These are phyloP conservation scores for Tolypocladium ophioglossoides DNA, from an alignment of 2,329 filamentous ascomycete species.

Conservation along the genomic window DNA sequence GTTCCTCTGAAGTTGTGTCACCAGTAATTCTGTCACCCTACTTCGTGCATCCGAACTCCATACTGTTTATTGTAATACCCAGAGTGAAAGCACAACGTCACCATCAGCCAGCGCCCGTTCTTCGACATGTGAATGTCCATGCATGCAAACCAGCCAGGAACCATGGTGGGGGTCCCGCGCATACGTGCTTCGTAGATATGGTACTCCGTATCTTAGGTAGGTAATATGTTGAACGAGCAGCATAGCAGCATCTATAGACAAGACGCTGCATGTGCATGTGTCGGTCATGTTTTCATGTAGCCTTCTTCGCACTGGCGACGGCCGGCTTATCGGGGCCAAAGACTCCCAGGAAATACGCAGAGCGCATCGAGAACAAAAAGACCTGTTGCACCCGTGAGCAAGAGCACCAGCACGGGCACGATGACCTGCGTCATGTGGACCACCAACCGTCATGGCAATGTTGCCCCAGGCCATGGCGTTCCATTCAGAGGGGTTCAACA, in stretches of 20 bases:
- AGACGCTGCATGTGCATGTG: not conserved
- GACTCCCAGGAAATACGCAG: slow-evolving; percentile 45
- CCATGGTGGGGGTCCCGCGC: no score
- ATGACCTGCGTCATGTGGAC: not conserved
- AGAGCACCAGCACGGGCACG: not conserved
- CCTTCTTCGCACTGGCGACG: slow-evolving; percentile 14
- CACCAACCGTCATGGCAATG: slow-evolving; percentile 50
- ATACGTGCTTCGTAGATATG: not conserved
- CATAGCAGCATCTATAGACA: not conserved
- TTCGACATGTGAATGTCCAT: not conserved
- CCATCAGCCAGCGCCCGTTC: not conserved
- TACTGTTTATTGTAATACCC: no score
- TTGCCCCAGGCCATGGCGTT: slow-evolving; percentile 67
- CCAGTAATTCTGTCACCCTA: no score
- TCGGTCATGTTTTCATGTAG: slow-evolving; percentile 5
- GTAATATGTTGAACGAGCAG: not conserved
- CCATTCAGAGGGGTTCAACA: slow-evolving; percentile 47
- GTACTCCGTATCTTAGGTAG: not conserved
- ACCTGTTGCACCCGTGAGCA: slow-evolving; percentile 19
- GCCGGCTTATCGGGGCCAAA: slow-evolving; percentile 39
- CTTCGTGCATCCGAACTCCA: no score
- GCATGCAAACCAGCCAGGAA: not conserved
- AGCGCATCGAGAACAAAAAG: slow-evolving; percentile 45
- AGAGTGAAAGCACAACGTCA: not conserved
- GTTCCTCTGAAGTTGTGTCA: not conserved